Evolutionary conservation across 2,329 filamentous ascomycete species (phyloP).

Genomic region (Helotiales sp.): DNA sequence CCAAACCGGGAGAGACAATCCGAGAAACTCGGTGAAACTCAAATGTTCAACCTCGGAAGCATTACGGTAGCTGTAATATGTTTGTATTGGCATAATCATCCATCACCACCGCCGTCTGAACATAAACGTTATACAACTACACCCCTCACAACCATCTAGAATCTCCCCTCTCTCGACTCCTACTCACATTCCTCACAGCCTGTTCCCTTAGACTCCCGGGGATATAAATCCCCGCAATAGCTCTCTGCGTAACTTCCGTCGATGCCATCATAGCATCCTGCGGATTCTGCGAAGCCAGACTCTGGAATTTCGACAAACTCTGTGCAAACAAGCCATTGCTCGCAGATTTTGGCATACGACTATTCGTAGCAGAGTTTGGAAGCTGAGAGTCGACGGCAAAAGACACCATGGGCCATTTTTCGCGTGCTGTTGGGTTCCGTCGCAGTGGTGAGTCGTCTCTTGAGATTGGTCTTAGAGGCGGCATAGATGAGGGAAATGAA

Average conservation of each 20-base stretch:
- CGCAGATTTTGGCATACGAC: background rate
- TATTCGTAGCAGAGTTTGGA: background rate
- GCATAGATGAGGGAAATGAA: background rate
- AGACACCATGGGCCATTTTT: background rate
- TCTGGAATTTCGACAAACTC: conserved; percentile 22
- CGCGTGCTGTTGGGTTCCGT: background rate
- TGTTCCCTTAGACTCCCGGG: conserved; percentile 30
- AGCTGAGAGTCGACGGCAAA: background rate
- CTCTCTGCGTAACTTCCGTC: conserved; percentile 25
- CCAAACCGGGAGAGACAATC: too few species aligned
- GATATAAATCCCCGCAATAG: conserved; percentile 28
- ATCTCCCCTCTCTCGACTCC: conserved; percentile 17
- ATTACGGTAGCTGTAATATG: too few species aligned
- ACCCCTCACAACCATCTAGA: background rate
- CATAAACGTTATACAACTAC: too few species aligned
- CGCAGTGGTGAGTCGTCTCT: conserved; percentile 17
- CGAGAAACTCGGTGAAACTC: too few species aligned
- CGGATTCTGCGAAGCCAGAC: conserved; percentile 16
- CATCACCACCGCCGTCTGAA: too few species aligned
- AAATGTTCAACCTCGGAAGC: too few species aligned
- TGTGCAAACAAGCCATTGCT: conserved; percentile 23
- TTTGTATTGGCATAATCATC: too few species aligned
- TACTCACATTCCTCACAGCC: conserved; percentile 30
- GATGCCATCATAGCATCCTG: conserved; percentile 5
- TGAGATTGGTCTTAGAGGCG: background rate